Evolutionary conservation across 1,284 basidiomycete genomes (phyloP), one percentile per base, ranked within the genome.

Genomic region (Apiotrichum siamense): DNA sequence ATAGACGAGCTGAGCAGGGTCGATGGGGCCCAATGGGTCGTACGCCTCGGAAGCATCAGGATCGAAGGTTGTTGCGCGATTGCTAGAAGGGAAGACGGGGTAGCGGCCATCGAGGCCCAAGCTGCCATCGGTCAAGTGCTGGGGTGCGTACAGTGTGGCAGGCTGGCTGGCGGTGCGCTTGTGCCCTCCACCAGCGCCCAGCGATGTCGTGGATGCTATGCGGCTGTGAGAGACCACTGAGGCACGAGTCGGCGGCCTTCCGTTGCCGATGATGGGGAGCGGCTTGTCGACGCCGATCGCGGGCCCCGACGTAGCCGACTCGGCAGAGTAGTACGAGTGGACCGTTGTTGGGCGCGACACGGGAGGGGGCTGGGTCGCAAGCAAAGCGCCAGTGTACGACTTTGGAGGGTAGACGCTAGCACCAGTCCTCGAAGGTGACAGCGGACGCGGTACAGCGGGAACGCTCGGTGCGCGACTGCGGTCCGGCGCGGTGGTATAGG

Each of bases 71-170:
- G n/a, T n/a, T n/a, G n/a, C n/a, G n/a, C n/a, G n/a, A n/a, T n/a
- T n/a, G n/a, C n/a, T n/a, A n/a, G n/a, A n/a, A 4, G 27, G 41
- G 24, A 69, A 42, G 47, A 35, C 50, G 12, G 68, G 68, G 51
- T 70, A 70, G 39, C 65, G 35, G 49, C 66, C 64, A 0, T 63
- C 64, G 51, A 60, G 10, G 27, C 40, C 27, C 9, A 15, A 23
- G 29, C 21, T n/a, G 29, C 12, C 18, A n/a, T 26, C 13, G 13
- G 33, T 7, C 7, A 44, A 3, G 27, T 39, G 36, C 29, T 24
- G n/a, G 24, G 37, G 48, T 17, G 36, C 38, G 7, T 44, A 38
- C 21, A 45, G 15, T 27, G 37, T 11, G 18, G 20, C 38, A 2
- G 42, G 36, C 21, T 44, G 43, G 44, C 42, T 38, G 26, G 33